Percentiles rank a stretch among this genome's conserved stretches.
These are phyloP conservation scores for Coprinopsis marcescibilis DNA, from an alignment of 768 basidiomycete genomes.

Conservation along the genomic window DNA sequence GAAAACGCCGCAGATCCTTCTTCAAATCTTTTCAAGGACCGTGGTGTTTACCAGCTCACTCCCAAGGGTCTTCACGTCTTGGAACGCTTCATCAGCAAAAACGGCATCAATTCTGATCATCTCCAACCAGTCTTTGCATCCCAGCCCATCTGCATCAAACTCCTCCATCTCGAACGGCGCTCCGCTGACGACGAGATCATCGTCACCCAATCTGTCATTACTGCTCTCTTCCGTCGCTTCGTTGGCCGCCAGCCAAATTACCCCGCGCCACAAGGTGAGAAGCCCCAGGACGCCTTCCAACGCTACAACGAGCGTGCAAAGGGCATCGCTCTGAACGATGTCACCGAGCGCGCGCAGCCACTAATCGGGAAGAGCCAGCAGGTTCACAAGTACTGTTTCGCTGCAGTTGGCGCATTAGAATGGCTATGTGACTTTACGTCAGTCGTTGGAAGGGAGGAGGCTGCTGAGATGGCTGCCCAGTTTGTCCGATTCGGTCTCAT, in stretches of 20 bases:
- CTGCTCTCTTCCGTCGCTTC: conserved; percentile 93
- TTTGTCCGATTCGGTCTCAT: conserved; percentile 95
- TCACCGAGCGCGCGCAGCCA: conserved; percentile 59
- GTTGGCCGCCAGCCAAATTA: conserved; percentile 85
- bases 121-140: conserved; percentile 83
- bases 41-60: conserved; percentile 92
- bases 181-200: conserved; percentile 95
- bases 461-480: conserved; percentile 95
- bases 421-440: conserved; percentile 99
- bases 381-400: conserved; percentile 69
- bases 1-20: conserved; percentile 92
- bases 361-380: conserved; percentile 42
- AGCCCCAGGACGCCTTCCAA: conserved; percentile 54
- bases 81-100: conserved; percentile 99
- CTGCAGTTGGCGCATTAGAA: conserved; percentile 83
- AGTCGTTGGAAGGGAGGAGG: conserved; percentile 92
- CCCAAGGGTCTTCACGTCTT: conserved; percentile 98
- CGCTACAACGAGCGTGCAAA: conserved; percentile 78
- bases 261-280: conserved; percentile 35
- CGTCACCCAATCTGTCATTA: conserved; percentile 89
- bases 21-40: conserved; percentile 92
- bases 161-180: conserved; percentile 93
- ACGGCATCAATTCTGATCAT: conserved; percentile 94
- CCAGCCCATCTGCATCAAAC: conserved; percentile 95
- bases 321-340: conserved; percentile 65